Conservation (phyloP, 176 grass and related monocot species). For the Avena atlantica region DNA sequence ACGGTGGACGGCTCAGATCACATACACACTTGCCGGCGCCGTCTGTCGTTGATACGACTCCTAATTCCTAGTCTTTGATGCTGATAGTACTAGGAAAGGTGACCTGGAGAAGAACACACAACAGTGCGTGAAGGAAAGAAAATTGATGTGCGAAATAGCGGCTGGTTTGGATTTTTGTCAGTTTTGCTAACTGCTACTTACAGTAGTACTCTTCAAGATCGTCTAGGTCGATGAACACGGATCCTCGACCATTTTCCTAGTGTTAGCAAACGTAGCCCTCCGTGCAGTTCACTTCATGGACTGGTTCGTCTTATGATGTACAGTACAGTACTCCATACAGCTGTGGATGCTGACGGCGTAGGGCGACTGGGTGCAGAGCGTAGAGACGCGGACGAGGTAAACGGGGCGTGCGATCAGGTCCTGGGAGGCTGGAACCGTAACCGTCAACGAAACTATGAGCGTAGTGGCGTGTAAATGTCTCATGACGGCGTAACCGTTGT, state of each 20-base stretch:
- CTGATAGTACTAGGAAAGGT: not conserved
- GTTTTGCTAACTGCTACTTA: constrained; percentile 4
- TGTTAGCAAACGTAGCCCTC: not conserved
- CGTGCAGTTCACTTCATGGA: not conserved
- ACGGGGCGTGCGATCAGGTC: constrained; percentile 22
- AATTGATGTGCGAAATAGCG: not conserved
- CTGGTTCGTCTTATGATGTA: not conserved
- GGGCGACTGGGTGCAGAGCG: not conserved
- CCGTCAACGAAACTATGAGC: not conserved
- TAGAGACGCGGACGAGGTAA: constrained; percentile 2
- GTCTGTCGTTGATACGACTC: not conserved
- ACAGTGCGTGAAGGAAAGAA: not conserved
- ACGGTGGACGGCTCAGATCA: not conserved
- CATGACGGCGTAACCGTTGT: not conserved
- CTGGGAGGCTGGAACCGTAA: not conserved
- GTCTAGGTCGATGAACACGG: not conserved
- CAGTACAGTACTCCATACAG: not conserved
- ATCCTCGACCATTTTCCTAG: no score
- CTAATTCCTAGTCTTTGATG: not conserved
- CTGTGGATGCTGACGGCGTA: constrained; percentile 4
- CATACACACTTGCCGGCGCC: not conserved
- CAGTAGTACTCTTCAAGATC: not conserved
- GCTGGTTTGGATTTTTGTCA: not conserved
- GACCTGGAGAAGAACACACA: constrained; percentile 3
- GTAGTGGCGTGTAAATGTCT: constrained; percentile 34